Evolutionary conservation across 768 basidiomycete species (phyloP).

Genomic region (Termitomyces sp.): DNA sequence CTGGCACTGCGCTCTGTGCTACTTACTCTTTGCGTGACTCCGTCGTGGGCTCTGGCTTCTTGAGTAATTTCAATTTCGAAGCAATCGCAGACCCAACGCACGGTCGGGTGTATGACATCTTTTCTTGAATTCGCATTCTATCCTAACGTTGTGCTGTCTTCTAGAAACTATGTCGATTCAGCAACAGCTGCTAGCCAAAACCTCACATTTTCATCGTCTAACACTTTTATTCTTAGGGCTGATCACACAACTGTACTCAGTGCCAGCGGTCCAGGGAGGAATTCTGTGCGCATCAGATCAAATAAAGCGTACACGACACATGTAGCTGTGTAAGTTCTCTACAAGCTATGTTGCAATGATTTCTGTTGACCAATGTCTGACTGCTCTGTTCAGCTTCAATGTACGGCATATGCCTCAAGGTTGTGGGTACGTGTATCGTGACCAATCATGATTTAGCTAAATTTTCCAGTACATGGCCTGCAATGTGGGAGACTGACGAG

Average conservation of each 20-base stretch:
- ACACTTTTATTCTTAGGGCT: constrained; percentile 48
- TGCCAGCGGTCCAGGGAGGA: constrained; percentile 43
- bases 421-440: constrained; percentile 31
- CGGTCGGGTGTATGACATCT: constrained; percentile 48
- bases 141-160: neutral
- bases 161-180: constrained; percentile 35
- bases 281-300: constrained; percentile 48
- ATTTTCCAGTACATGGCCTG: constrained; percentile 29
- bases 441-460: neutral
- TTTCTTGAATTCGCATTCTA: neutral
- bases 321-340: constrained; percentile 41
- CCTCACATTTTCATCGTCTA: constrained; percentile 43
- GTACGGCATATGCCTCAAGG: constrained; percentile 51
- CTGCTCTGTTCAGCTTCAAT: constrained; percentile 23
- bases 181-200: constrained; percentile 39
- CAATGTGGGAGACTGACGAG: constrained; percentile 37
- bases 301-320: constrained; percentile 48
- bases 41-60: constrained; percentile 41
- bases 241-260: constrained; percentile 41
- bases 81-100: constrained; percentile 52
- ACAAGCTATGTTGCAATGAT: neutral
- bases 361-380: neutral
- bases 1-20: constrained; percentile 18
- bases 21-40: constrained; percentile 36
- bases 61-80: constrained; percentile 42